phyloP scores from a whole-genome alignment of 768 basidiomycete species.

The Podaxis sp. region DNA sequence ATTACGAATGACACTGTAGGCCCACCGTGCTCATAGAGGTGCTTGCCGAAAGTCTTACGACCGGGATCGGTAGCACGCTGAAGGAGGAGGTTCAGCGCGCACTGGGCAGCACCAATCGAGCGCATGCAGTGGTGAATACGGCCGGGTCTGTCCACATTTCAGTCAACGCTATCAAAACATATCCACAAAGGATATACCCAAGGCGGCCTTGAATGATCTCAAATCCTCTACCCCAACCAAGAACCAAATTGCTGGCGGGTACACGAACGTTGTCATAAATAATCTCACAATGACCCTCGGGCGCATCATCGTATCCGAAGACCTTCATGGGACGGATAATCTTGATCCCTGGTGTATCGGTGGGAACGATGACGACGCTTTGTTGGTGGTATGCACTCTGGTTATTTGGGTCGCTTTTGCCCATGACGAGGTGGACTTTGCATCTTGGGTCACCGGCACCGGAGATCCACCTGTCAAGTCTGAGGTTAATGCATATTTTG shows the following conservation, averaged over 20 bases:
- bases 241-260: slow-evolving; percentile 76
- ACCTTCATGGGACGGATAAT: slow-evolving; percentile 92
- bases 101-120: slow-evolving; percentile 85
- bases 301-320: slow-evolving; percentile 93
- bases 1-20: neutral
- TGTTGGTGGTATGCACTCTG: slow-evolving; percentile 78
- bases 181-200: slow-evolving; percentile 50
- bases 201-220: slow-evolving; percentile 98
- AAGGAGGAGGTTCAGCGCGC: slow-evolving; percentile 85
- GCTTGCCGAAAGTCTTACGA: slow-evolving; percentile 93
- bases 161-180: neutral
- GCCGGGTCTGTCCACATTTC: slow-evolving; percentile 64
- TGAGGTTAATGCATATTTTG: neutral
- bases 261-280: slow-evolving; percentile 94
- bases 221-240: slow-evolving; percentile 95
- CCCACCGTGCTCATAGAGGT: slow-evolving; percentile 85
- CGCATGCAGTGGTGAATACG: slow-evolving; percentile 99
- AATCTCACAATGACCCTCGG: slow-evolving; percentile 96
- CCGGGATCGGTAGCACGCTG: slow-evolving; percentile 89
- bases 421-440: slow-evolving; percentile 90
- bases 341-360: slow-evolving; percentile 82
- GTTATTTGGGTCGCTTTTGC: slow-evolving; percentile 88
- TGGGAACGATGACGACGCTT: slow-evolving; percentile 93
- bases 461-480: slow-evolving; percentile 81
- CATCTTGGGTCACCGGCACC: slow-evolving; percentile 94